Base-by-base conservation (phyloP, 2,329 filamentous ascomycete genomes). In the Zelopaecilomyces penicillatus region DNA sequence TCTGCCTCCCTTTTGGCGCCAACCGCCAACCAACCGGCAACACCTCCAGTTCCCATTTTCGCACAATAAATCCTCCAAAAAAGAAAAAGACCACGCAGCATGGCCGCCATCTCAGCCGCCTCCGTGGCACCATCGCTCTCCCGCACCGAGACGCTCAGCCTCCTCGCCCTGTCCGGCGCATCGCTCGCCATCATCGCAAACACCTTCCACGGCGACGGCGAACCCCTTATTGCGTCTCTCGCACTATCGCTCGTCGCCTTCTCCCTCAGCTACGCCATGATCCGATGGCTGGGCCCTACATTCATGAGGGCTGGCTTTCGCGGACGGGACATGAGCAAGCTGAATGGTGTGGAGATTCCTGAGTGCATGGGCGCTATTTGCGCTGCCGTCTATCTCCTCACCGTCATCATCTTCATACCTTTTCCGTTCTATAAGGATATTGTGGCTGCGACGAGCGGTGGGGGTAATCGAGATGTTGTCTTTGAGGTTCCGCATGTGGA, bases 401-500 rank as follows among this genome's bases (percentile, higher is more conserved):
- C 82, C 41, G 76, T 97, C 53, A 94, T 97, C 54, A 70, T 88
- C 50, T 98, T 98, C 64, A 89, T 97, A 47, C 93, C 93, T 0
- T 95, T 96, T 65, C 87, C 90, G 1, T 97, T 98, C 65, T 97
- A 96, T 73, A 95, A 96, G 67, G 91, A 97, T 62, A 94, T 98
- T 53, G 90, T 96, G 28, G 87, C 88, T 11, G 89, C 90, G 34
- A 97, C 93, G 19, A 95, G 88, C 53, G 93, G 90, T 51, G 90
- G 89, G 51, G 90, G 90, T 40, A 96, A 96, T 65, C 76, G 87
- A 52, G 91, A 96, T 67, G 81, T 93, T 5, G 85, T 94, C 9
- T 66, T 88, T 56, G 79, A 86, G 60, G 69, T 80, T 37, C 77
- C 84, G 52, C 74, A 87, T 51, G 80, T 90, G 48, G 83, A 94